A percentile compares a stretch with the other conserved stretches of the same genome.
Evolutionary conservation across 495 filamentous ascomycete genomes (phyloP).

Genomic region (Neurospora discreta): DNA sequence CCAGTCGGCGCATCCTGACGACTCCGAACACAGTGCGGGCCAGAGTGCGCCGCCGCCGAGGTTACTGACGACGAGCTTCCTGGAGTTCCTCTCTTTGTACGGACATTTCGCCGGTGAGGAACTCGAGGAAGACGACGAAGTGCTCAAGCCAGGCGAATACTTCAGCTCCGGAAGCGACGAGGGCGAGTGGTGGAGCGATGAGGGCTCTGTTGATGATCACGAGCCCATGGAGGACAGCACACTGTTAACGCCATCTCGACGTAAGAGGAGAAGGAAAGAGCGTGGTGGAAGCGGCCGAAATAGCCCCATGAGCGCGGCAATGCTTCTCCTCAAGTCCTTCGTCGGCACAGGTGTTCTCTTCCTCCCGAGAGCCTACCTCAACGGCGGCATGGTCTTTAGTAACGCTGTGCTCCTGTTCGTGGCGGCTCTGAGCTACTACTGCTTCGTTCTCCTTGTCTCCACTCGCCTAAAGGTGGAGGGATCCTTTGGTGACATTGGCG

Average conservation of each 20-base stretch:
- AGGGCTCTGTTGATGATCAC: conserved; percentile 49
- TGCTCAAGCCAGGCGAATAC: conserved; percentile 70
- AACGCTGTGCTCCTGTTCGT: conserved; percentile 78
- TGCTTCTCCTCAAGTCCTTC: conserved; percentile 90
- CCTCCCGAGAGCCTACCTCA: conserved; percentile 80
- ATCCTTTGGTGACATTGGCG: conserved; percentile 95
- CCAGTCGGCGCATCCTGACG: conserved; percentile 35
- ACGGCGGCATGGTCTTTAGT: conserved; percentile 96
- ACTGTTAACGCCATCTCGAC: conserved; percentile 60
- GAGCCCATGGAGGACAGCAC: conserved; percentile 74
- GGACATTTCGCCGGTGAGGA: conserved; percentile 97
- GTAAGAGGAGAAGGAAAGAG: conserved; percentile 59
- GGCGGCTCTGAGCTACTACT: conserved; percentile 82
- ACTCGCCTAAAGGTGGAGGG: conserved; percentile 74
- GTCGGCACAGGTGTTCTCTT: conserved; percentile 97
- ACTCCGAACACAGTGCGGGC: conserved; percentile 31
- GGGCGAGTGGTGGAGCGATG: conserved; percentile 32
- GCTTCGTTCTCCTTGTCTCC: conserved; percentile 84
- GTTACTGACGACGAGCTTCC: conserved; percentile 78
- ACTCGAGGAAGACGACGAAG: conserved; percentile 91
- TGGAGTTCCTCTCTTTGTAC: conserved; percentile 89
- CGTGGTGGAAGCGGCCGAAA: conserved; percentile 61
- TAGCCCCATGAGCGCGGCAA: conserved; percentile 57
- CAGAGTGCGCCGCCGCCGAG: conserved; percentile 38
- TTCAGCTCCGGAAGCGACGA: conserved; percentile 60